These are phyloP conservation scores for Flaveria bidentis DNA, from an alignment of 129 eudicot genomes.

Conservation along the genomic window DNA sequence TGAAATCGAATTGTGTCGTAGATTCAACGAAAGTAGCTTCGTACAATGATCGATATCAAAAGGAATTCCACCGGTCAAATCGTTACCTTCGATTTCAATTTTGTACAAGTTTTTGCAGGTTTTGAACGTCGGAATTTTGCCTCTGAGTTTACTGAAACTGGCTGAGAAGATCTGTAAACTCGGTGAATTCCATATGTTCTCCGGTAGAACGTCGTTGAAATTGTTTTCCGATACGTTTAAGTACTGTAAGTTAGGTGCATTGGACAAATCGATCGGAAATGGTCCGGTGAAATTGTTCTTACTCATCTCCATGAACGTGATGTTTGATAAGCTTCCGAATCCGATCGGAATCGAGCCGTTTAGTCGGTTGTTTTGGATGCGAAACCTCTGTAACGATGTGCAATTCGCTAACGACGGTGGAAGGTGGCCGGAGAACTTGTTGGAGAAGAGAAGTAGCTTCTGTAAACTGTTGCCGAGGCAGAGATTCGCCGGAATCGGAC, in stretches of 20 bases:
- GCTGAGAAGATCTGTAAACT: conserved; percentile 74
- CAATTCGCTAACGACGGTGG: conserved; percentile 73
- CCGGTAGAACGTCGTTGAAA: conserved; percentile 55
- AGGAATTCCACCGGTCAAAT: conserved; percentile 79
- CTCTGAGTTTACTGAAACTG: conserved; percentile 45
- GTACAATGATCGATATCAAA: conserved; percentile 83
- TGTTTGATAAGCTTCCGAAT: conserved; percentile 62
- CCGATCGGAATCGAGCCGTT: conserved; percentile 79
- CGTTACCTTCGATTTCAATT: conserved; percentile 76
- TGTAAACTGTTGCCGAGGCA: conserved; percentile 64
- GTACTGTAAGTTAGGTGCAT: conserved; percentile 54
- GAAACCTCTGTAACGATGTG: conserved; percentile 56
- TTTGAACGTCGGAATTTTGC: conserved; percentile 68
- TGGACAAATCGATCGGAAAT: conserved; percentile 64
- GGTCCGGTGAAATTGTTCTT: conserved; percentile 65
- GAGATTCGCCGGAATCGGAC: conserved; percentile 71
- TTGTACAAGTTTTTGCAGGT: conserved; percentile 70
- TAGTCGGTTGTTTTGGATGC: conserved; percentile 66
- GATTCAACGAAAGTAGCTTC: conserved; percentile 62
- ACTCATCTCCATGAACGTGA: conserved; percentile 71
- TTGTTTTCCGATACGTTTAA: conserved; percentile 67
- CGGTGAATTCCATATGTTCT: conserved; percentile 70
- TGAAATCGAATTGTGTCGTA: conserved; percentile 57
- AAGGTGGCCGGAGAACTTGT: conserved; percentile 56
- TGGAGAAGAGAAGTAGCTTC: conserved; percentile 69